Base-by-base conservation (phyloP, 1,284 basidiomycete species). In the Cutaneotrichosporon sp. region DNA sequence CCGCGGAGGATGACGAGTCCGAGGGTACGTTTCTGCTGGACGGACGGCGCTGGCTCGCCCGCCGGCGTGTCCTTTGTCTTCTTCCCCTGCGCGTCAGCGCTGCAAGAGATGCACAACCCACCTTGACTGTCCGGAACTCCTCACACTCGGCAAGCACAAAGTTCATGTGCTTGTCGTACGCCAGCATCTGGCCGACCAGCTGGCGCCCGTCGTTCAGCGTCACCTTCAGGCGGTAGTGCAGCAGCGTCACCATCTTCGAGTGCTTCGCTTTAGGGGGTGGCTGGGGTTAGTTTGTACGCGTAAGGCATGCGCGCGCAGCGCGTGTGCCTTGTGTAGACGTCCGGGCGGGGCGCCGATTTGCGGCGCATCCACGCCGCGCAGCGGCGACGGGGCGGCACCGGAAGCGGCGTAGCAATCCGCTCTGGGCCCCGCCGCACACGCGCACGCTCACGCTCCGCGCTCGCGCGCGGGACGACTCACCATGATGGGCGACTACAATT, bases 111-210 rank as follows among this genome's bases (percentile, higher is more conserved):
- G 26, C 23, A 42, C n/a, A n/a, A n/a, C 70, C 39, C 41, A 75
- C 73, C 68, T 76, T 84, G 43, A 96, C 84, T 59, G 87, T 84
- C 67, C 92, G 79, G 72, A 96, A 96, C 76, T 96, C 94, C 77
- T 96, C 92, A 72, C 92, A 96, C 65, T 98, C 94, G 13, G 93
- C 91, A 51, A 99, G 79, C 47, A 99, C 96, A 64, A 99, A 82
- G 78, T 99, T 99, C 94, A 98, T 98, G 78, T 98, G 96, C 69
- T 89, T 87, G 80, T 99, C 96, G 73, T 97, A 99, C 47, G 96
- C 96, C 69, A 99, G 86, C 87, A 98, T 94, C 78, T 97, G 96
- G 44, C 96, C 96, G 41, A 90, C 90, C 65, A 98, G 80, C 54
- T 89, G 84, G 70, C 96, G 88, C 55, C 91, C 91, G 77, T 99